Conservation (phyloP, 1,284 basidiomycete species). For the Heterobasidion parviporum region DNA sequence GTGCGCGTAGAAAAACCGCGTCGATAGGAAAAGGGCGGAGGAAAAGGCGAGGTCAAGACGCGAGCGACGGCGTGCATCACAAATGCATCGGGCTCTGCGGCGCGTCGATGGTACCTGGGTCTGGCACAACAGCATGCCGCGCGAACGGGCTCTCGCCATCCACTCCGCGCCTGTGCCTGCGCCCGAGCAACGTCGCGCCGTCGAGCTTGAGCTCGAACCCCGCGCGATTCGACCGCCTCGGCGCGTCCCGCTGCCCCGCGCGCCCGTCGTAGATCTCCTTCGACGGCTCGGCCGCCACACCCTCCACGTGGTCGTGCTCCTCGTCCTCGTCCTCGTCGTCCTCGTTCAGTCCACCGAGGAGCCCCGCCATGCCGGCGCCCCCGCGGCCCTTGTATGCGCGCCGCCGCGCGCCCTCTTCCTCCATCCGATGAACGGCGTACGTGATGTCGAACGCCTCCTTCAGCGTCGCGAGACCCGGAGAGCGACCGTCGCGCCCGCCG, state of each 20-base stretch:
- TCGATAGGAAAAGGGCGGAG: background rate
- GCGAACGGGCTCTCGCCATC: slow-evolving; percentile 8
- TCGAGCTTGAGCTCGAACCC: slow-evolving; percentile 79
- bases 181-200: slow-evolving; percentile 76
- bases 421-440: slow-evolving; percentile 98
- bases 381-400: slow-evolving; percentile 71
- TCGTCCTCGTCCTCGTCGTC: slow-evolving; percentile 71
- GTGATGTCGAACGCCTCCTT: slow-evolving; percentile 99
- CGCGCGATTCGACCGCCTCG: slow-evolving; percentile 23
- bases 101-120: slow-evolving; percentile 4
- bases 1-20: background rate
- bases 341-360: slow-evolving; percentile 85
- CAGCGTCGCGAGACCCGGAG: slow-evolving; percentile 85
- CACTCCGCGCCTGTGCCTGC: slow-evolving; percentile 40
- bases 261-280: slow-evolving; percentile 54
- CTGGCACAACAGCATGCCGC: background rate
- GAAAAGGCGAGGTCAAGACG: too few species aligned
- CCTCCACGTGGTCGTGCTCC: slow-evolving; percentile 27
- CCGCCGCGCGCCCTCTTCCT: slow-evolving; percentile 89
- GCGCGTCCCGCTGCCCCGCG: slow-evolving; percentile 68
- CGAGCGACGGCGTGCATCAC: background rate
- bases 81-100: slow-evolving; percentile 14
- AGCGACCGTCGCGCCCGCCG: slow-evolving; percentile 77
- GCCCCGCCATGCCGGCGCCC: slow-evolving; percentile 65
- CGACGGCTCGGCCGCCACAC: slow-evolving; percentile 16